phyloP scores from a whole-genome alignment of 495 filamentous ascomycete genomes.

The Aspergillus bertholletiae region DNA sequence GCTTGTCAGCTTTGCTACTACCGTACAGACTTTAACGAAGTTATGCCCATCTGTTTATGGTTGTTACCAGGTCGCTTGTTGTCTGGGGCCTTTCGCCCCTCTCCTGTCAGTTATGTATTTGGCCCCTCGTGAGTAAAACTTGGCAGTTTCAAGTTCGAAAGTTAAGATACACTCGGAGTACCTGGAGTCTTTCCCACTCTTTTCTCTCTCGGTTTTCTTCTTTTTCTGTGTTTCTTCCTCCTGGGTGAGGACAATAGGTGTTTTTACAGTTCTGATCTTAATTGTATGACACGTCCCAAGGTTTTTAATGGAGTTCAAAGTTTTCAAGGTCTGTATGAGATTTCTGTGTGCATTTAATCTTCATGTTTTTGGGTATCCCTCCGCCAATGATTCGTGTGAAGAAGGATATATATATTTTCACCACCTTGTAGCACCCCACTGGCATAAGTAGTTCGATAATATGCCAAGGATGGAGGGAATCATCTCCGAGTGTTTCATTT shows the following conservation, averaged over 20 bases:
- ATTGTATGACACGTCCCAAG: too few species aligned
- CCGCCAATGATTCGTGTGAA: too few species aligned
- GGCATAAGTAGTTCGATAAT: too few species aligned
- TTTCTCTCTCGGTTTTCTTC: neutral
- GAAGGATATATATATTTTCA: too few species aligned
- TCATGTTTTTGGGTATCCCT: too few species aligned
- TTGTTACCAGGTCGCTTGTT: neutral
- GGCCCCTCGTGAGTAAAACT: neutral
- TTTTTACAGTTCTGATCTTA: too few species aligned
- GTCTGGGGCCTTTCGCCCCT: neutral
- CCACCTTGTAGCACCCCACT: too few species aligned
- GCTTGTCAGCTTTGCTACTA: neutral
- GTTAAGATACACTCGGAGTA: neutral
- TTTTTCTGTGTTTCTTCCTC: neutral
- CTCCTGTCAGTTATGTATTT: neutral
- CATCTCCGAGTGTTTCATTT: too few species aligned
- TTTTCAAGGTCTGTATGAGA: too few species aligned
- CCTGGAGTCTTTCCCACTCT: neutral
- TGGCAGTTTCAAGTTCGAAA: neutral
- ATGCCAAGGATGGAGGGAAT: too few species aligned
- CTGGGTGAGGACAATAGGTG: neutral
- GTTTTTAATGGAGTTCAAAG: too few species aligned
- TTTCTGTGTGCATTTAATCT: too few species aligned
- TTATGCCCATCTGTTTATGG: slow-evolving; percentile 1
- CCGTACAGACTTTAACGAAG: slow-evolving; percentile 2